Conservation (phyloP, 1,284 basidiomycete genomes). For the Gomphus sp. region DNA sequence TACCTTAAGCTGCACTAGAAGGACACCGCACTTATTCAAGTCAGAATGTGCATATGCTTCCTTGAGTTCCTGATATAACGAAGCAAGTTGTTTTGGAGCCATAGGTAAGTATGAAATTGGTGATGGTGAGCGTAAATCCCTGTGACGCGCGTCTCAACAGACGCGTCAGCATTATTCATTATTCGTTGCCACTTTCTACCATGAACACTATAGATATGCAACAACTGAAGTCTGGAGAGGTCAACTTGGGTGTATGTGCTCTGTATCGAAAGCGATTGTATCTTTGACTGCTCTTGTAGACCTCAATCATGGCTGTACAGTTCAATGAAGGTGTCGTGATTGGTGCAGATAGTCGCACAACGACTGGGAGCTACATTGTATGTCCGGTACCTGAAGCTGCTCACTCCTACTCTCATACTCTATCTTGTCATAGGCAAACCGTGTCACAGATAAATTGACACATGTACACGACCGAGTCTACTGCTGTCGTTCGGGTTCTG, state of each 20-base stretch:
- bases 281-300: constrained; percentile 38
- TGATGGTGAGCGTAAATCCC: too few species aligned
- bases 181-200: constrained; percentile 21
- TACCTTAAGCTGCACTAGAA: constrained; percentile 72
- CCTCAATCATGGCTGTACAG: constrained; percentile 99
- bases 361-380: constrained; percentile 94
- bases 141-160: constrained; percentile 47
- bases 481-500: constrained; percentile 97
- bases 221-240: constrained; percentile 83
- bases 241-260: constrained; percentile 82
- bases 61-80: constrained; percentile 27
- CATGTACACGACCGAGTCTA: constrained; percentile 97
- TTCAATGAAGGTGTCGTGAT: constrained; percentile 94
- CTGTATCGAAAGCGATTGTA: neutral
- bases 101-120: too few species aligned
- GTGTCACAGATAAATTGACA: constrained; percentile 98
- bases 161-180: constrained; percentile 21
- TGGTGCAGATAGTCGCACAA: constrained; percentile 95
- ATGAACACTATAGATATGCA: constrained; percentile 71
- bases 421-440: constrained; percentile 63
- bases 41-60: constrained; percentile 34
- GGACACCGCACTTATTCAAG: constrained; percentile 49
- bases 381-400: constrained; percentile 19
- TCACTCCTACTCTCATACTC: constrained; percentile 1
- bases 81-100: constrained; percentile 44